Conservation (phyloP, 2,329 filamentous ascomycete species). For the Penicillium sclerotiorum region DNA sequence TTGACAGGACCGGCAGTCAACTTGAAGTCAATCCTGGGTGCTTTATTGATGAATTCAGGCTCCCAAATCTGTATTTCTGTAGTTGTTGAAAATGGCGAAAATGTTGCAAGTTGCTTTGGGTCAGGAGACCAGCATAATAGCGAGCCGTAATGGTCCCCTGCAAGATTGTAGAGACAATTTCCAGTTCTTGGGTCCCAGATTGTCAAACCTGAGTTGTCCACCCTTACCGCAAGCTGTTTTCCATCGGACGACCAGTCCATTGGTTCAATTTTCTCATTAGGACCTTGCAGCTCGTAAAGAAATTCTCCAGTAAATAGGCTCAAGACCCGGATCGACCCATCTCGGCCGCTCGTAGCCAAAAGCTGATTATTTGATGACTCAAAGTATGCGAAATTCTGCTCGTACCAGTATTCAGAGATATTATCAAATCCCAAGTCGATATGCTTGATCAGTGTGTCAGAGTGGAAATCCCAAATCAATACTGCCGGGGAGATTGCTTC, state of each 20-base stretch:
- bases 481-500: neutral
- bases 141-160: neutral
- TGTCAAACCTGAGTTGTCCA: neutral
- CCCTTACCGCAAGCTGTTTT: neutral
- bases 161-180: neutral
- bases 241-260: neutral
- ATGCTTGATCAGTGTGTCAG: neutral
- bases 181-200: neutral
- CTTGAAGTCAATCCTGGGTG: neutral
- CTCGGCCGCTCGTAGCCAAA: neutral
- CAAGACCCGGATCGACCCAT: neutral
- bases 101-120: neutral
- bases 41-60: neutral
- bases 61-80: neutral
- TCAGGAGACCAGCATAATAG: neutral
- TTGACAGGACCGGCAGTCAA: neutral
- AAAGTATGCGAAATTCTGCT: neutral
- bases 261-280: neutral
- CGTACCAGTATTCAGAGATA: neutral
- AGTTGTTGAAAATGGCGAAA: neutral
- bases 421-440: neutral
- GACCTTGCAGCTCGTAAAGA: neutral
- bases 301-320: neutral
- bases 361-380: neutral
- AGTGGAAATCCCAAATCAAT: neutral